phyloP scores from a whole-genome alignment of 2,329 filamentous ascomycete genomes.

The Fusarium sp. region DNA sequence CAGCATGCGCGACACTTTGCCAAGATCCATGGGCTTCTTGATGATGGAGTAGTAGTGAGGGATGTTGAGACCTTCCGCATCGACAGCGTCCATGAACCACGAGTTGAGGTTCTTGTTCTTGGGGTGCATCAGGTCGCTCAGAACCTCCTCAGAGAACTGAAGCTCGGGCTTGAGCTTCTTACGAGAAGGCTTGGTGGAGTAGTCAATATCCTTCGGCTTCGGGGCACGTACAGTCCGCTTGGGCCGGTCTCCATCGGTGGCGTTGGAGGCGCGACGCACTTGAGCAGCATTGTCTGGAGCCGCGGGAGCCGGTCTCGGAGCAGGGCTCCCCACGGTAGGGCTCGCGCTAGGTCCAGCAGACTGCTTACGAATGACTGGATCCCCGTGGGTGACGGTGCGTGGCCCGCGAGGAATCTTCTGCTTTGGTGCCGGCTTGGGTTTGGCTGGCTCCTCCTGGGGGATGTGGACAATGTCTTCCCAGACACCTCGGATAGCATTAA shows the following conservation, averaged over 20 bases:
- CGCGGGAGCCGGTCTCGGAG: conserved; percentile 32
- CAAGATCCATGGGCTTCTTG: conserved; percentile 96
- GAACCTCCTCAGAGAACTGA: conserved; percentile 86
- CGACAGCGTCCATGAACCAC: conserved; percentile 86
- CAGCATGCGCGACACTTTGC: conserved; percentile 83
- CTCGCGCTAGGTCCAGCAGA: conserved; percentile 47
- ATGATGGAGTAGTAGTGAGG: conserved; percentile 93
- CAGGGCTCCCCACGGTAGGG: conserved; percentile 41
- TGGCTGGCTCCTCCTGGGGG: conserved; percentile 66
- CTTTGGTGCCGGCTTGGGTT: conserved; percentile 63
- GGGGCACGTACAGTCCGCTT: conserved; percentile 95
- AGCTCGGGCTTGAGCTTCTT: conserved; percentile 92
- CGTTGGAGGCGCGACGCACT: conserved; percentile 81
- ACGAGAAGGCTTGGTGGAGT: conserved; percentile 78
- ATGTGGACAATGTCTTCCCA: conserved; percentile 60
- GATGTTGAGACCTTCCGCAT: conserved; percentile 93
- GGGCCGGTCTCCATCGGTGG: conserved; percentile 80
- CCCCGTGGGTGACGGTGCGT: conserved; percentile 43
- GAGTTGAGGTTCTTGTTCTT: conserved; percentile 77
- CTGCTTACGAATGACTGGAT: conserved; percentile 44
- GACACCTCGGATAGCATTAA: conserved; percentile 67
- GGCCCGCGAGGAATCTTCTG: conserved; percentile 52
- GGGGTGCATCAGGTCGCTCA: conserved; percentile 80
- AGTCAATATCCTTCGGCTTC: conserved; percentile 91
- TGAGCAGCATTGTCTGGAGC: conserved; percentile 39